Percentiles rank a stretch among this genome's conserved stretches.
These are phyloP conservation scores for Coleophoma cylindrospora DNA, from an alignment of 2,329 filamentous ascomycete species.

Conservation along the genomic window DNA sequence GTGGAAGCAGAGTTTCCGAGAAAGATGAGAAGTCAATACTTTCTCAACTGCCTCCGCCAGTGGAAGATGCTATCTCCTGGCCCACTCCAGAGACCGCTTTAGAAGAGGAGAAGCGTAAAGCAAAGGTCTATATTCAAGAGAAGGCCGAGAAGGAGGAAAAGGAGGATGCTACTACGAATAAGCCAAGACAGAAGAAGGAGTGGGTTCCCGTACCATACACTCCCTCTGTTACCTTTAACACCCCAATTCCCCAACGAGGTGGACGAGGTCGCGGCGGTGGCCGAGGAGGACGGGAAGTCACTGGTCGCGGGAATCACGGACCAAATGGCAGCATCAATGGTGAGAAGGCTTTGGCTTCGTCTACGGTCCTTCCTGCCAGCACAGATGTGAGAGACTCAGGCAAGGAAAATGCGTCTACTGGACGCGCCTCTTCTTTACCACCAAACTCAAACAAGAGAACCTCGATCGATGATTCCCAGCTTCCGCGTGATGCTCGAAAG, in stretches of 20 bases:
- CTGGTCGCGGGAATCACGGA: conserved; percentile 28
- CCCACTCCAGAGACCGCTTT: conserved; percentile 81
- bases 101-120: conserved; percentile 72
- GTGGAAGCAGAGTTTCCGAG: conserved; percentile 21
- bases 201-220: conserved; percentile 83
- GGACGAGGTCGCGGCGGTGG: conserved; percentile 39
- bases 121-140: conserved; percentile 51
- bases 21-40: conserved; percentile 25
- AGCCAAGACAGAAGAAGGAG: conserved; percentile 65
- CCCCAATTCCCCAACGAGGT: conserved; percentile 64
- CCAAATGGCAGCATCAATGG: conserved; percentile 12
- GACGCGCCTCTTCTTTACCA: conserved; percentile 23
- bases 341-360: conserved; percentile 19
- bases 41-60: conserved; percentile 52
- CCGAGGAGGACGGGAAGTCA: conserved; percentile 34
- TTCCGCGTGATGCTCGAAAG: conserved; percentile 20
- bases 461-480: conserved; percentile 13
- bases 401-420: conserved; percentile 9
- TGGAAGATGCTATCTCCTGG: conserved; percentile 77
- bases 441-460: conserved; percentile 19
- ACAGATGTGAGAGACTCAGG: conserved; percentile 17
- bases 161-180: conserved; percentile 48
- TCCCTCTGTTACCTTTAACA: conserved; percentile 81
- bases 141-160: conserved; percentile 59
- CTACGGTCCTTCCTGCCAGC: conserved; percentile 5